Conservation (phyloP, 106 monocot species). For the Dioscorea zingiberensis region DNA sequence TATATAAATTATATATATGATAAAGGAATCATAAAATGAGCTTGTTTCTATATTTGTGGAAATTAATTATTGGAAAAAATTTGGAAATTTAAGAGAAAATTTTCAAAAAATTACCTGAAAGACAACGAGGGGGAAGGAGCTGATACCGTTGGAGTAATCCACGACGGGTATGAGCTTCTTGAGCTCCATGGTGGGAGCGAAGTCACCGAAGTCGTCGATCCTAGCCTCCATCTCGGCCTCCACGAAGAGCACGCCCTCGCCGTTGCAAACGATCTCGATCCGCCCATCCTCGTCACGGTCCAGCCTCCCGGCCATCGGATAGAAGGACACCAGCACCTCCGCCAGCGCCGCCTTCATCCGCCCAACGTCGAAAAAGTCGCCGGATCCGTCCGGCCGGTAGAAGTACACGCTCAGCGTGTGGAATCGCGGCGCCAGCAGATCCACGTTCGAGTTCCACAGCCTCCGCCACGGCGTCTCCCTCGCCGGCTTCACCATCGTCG, state of each 20-base stretch:
- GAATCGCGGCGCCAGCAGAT: constrained; percentile 87
- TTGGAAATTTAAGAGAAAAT: neutral
- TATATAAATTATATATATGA: too few relatives aligned
- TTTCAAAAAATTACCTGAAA: constrained; percentile 48
- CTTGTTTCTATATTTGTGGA: too few relatives aligned
- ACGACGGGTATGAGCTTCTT: constrained; percentile 82
- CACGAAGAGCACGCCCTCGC: constrained; percentile 73
- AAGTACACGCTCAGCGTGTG: constrained; percentile 98
- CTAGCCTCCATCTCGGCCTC: constrained; percentile 49
- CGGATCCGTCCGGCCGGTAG: constrained; percentile 48
- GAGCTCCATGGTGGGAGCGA: constrained; percentile 86
- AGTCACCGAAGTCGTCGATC: constrained; percentile 80
- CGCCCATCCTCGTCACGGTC: constrained; percentile 72
- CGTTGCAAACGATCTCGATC: constrained; percentile 85
- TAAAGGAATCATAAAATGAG: too few relatives aligned
- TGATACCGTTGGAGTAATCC: constrained; percentile 67
- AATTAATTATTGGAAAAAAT: too few relatives aligned
- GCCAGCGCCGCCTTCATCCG: constrained; percentile 48
- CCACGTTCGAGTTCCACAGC: constrained; percentile 93
- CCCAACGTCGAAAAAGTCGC: constrained; percentile 41
- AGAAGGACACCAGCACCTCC: constrained; percentile 76
- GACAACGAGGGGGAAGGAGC: constrained; percentile 67
- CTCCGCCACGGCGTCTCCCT: constrained; percentile 41
- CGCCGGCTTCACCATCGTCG: constrained; percentile 71
- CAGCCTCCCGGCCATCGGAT: constrained; percentile 90